A percentile compares a stretch with the other conserved stretches of the same genome.
These are phyloP conservation scores for Vishniacozyma victoriae DNA, from an alignment of 768 basidiomycete genomes.

Conservation along the genomic window DNA sequence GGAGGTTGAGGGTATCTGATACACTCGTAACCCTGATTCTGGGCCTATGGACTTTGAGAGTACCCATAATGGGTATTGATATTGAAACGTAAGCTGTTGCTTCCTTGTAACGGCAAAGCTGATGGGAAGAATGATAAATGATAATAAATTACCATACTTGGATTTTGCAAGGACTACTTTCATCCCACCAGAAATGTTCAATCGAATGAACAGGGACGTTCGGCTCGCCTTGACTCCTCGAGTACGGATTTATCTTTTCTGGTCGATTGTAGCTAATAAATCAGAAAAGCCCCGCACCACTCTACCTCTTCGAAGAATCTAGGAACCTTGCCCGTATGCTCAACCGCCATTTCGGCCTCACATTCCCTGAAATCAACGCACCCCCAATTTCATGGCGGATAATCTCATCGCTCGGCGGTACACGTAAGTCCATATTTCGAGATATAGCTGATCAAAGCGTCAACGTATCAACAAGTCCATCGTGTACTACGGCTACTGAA, in stretches of 20 bases:
- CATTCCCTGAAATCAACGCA: conserved; percentile 68
- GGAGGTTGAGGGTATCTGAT: conserved; percentile 48
- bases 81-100: conserved; percentile 57
- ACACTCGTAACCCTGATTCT: conserved; percentile 66
- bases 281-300: conserved; percentile 35
- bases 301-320: conserved; percentile 57
- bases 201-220: conserved; percentile 68
- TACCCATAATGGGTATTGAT: conserved; percentile 71
- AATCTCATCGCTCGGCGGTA: conserved; percentile 61
- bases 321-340: conserved; percentile 61
- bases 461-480: conserved; percentile 23
- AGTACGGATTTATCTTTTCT: conserved; percentile 52
- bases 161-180: conserved; percentile 56
- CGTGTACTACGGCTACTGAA: conserved; percentile 20
- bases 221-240: conserved; percentile 63
- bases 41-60: conserved; percentile 70
- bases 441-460: conserved; percentile 15
- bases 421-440: conserved; percentile 57
- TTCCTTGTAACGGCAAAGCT: conserved; percentile 7
- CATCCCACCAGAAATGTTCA: conserved; percentile 59
- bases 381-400: conserved; percentile 74
- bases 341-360: conserved; percentile 55
- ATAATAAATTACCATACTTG: conserved; percentile 72
- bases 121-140: conserved; percentile 58
- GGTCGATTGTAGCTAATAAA: too few relatives aligned